phyloP scores from a whole-genome alignment of 140 eudicot species.

The Anethum foeniculum region DNA sequence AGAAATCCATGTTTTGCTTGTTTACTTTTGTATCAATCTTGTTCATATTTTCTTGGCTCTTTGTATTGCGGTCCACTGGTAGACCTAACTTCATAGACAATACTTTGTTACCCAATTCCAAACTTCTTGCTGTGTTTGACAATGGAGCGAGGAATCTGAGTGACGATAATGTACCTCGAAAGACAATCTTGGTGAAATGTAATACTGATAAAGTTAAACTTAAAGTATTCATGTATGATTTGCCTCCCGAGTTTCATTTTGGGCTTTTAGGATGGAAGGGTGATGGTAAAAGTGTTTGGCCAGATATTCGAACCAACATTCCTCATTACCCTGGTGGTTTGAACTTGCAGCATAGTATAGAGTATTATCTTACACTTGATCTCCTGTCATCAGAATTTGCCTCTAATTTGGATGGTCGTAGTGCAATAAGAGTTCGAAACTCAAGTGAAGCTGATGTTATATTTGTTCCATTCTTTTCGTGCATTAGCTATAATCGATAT shows the following conservation, averaged over 20 bases:
- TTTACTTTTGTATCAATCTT: slow-evolving; percentile 42
- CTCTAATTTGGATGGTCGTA: slow-evolving; percentile 29
- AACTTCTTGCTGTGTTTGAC: slow-evolving; percentile 14
- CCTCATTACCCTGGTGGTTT: slow-evolving; percentile 86
- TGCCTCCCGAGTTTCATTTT: slow-evolving; percentile 84
- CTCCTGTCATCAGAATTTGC: slow-evolving; percentile 49
- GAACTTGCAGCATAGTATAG: slow-evolving; percentile 86
- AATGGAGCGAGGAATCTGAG: slow-evolving; percentile 9
- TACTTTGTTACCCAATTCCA: slow-evolving; percentile 35
- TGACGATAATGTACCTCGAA: neutral
- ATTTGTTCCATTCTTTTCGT: slow-evolving; percentile 86
- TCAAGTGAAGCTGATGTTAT: slow-evolving; percentile 89
- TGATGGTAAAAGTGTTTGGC: slow-evolving; percentile 50
- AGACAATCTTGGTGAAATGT: neutral
- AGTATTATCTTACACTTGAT: slow-evolving; percentile 83
- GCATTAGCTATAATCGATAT: slow-evolving; percentile 62
- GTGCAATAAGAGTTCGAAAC: slow-evolving; percentile 52
- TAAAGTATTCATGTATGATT: slow-evolving; percentile 82
- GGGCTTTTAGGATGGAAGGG: slow-evolving; percentile 58
- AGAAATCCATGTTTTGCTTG: slow-evolving; percentile 47
- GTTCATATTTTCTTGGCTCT: slow-evolving; percentile 61
- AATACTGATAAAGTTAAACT: slow-evolving; percentile 21
- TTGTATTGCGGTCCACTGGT: slow-evolving; percentile 39
- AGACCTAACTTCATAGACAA: slow-evolving; percentile 35
- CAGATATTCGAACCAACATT: slow-evolving; percentile 38